Conservation (phyloP, 768 basidiomycete species). For the Nidularia sp. region DNA sequence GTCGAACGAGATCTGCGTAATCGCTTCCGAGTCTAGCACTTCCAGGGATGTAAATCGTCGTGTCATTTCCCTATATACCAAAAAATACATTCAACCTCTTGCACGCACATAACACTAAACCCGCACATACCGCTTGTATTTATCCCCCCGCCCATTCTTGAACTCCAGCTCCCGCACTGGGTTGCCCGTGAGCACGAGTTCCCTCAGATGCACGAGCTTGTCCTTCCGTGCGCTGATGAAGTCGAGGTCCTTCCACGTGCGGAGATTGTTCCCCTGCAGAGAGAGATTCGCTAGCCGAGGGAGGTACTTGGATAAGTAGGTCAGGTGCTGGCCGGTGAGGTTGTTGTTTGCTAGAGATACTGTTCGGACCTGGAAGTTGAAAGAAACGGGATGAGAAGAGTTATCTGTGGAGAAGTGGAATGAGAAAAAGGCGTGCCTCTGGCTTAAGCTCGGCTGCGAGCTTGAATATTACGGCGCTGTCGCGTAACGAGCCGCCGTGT, state of each 20-base stretch:
- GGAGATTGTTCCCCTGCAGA: conserved; percentile 71
- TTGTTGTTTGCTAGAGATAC: conserved; percentile 82
- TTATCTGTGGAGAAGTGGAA: background rate
- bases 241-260: conserved; percentile 67
- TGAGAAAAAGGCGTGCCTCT: conserved; percentile 35
- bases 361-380: conserved; percentile 56
- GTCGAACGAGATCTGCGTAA: conserved; percentile 79
- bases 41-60: conserved; percentile 78
- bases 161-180: conserved; percentile 65
- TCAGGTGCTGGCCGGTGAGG: conserved; percentile 51
- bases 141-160: conserved; percentile 50
- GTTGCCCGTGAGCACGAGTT: conserved; percentile 72
- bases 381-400: background rate
- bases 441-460: conserved; percentile 77
- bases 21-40: conserved; percentile 80
- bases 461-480: conserved; percentile 86
- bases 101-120: background rate
- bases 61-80: conserved; percentile 60
- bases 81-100: background rate
- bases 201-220: conserved; percentile 60
- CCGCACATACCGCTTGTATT: conserved; percentile 61
- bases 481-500: conserved; percentile 54
- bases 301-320: conserved; percentile 65
- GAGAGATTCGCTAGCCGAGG: conserved; percentile 80
- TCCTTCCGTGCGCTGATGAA: conserved; percentile 55